These are phyloP conservation scores for Chlamydomonas urium DNA, from an alignment of 139 green algal species.

Conservation along the genomic window DNA sequence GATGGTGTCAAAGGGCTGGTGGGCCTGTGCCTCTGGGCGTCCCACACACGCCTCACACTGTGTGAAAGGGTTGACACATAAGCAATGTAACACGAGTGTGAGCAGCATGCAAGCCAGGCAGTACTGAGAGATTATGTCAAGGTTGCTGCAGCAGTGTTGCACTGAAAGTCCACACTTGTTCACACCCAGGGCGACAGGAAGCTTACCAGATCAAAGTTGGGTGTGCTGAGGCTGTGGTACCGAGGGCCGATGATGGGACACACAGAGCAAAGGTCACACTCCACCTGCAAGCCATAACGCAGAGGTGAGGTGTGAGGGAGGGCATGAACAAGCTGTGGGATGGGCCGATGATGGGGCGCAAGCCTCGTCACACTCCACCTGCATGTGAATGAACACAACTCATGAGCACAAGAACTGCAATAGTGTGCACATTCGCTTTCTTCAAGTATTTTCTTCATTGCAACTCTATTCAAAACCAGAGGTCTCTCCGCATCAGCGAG, in stretches of 20 bases:
- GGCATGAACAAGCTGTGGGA: neutral
- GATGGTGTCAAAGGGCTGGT: constrained; percentile 20
- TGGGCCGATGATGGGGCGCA: neutral
- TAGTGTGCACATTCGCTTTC: no score
- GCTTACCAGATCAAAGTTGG: constrained; percentile 39
- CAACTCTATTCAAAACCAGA: no score
- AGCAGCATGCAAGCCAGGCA: constrained; percentile 12
- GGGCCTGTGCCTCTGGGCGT: neutral
- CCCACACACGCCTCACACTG: constrained; percentile 13
- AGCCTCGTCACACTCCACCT: no score
- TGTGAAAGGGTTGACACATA: neutral
- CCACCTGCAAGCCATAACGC: neutral
- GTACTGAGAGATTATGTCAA: no score
- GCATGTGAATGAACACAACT: no score
- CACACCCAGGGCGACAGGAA: neutral
- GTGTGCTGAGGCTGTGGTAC: constrained; percentile 19
- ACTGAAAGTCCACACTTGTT: neutral
- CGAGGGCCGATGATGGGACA: constrained; percentile 36
- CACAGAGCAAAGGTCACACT: neutral
- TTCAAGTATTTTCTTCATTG: no score
- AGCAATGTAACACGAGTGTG: neutral
- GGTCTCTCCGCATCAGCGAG: no score
- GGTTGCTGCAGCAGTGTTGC: no score
- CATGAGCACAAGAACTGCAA: no score
- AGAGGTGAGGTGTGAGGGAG: neutral